These are phyloP conservation scores for Diaporthe australafricana DNA, from an alignment of 2,329 filamentous ascomycete species.

Conservation along the genomic window DNA sequence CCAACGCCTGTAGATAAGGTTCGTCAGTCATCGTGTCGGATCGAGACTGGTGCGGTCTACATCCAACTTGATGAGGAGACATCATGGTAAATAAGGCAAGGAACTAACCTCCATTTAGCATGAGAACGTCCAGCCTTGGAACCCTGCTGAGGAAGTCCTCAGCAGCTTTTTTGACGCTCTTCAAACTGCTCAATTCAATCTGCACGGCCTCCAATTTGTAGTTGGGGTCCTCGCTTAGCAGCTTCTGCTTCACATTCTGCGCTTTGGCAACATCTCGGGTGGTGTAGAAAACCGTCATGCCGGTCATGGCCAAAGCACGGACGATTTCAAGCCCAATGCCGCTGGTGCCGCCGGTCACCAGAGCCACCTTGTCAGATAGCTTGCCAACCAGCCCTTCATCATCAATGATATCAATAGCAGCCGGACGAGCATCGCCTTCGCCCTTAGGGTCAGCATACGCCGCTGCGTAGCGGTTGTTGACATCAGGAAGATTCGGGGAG, in stretches of 20 bases:
- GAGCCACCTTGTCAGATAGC: constrained; percentile 47
- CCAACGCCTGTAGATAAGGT: constrained; percentile 26
- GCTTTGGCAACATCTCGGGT: constrained; percentile 49
- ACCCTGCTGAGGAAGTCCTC: constrained; percentile 21
- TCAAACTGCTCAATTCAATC: constrained; percentile 42
- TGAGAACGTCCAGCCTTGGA: constrained; percentile 42
- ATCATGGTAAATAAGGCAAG: neutral
- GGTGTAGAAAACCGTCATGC: constrained; percentile 56
- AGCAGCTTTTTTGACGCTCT: constrained; percentile 43
- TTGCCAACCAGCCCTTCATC: constrained; percentile 46
- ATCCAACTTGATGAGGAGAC: neutral
- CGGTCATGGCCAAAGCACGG: constrained; percentile 52
- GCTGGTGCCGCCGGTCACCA: constrained; percentile 52
- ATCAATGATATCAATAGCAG: constrained; percentile 47
- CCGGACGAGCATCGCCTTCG: constrained; percentile 48
- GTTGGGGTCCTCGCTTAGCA: constrained; percentile 38
- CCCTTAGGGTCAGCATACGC: constrained; percentile 38
- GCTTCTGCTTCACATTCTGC: constrained; percentile 35
- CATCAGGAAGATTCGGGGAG: neutral
- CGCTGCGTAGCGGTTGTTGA: constrained; percentile 17
- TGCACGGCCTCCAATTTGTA: constrained; percentile 46
- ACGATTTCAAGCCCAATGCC: constrained; percentile 55
- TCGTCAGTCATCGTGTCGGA: neutral
- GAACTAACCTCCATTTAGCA: constrained; percentile 53
- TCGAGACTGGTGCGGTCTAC: neutral